Base-by-base conservation (phyloP, 352 stramenopile species). In the Peronospora farinosa region DNA sequence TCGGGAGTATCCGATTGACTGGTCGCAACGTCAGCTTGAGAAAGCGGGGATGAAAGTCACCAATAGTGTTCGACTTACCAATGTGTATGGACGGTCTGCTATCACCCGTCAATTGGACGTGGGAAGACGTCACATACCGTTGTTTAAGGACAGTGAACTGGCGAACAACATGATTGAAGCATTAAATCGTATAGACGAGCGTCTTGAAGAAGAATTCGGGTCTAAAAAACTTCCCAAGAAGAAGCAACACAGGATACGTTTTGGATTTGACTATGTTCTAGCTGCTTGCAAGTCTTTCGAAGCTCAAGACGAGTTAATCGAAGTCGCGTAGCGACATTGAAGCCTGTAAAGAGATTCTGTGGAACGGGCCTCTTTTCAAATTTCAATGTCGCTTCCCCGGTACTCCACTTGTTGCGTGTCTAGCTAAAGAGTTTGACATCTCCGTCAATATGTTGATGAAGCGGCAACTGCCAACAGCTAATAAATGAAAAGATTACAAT, bases 191-290 rank as follows among this genome's bases (percentile, higher is more conserved):
- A 59, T 96, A 48, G 76, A 74, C 25, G 31, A 57, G 40, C 54
- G 61, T 32, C 49, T 74, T 0, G 52, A 63, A 45, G 32, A 52
- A 1, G 51, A 56, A 16, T 67, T 77, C 16, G 57, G 51, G 0
- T 46, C 54, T 19, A 57, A 43, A 19, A 62, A 60, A 30, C 51
- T 78, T 30, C 43, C 54, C 36, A 61, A 65, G 41, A 42, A 59
- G 0, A 42, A 72, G n/a, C 63, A 66, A 17, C 59, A 55, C 21
- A 64, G 45, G 47, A 66, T 72, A 65, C 57, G 60, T 32, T 84
- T 96, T 33, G 89, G 89, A 39, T 96, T 95, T 65, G 87, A 97
- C 63, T 97, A 96, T 61, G 84, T 97, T 5, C 63, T 96, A 30
- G 70, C 72, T 35, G 72, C 72, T 13, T 54, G 23, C 40, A 79